Evolutionary conservation across 768 basidiomycete genomes (phyloP), one percentile per base, ranked within the genome.

Genomic region (Auricularia cornea): DNA sequence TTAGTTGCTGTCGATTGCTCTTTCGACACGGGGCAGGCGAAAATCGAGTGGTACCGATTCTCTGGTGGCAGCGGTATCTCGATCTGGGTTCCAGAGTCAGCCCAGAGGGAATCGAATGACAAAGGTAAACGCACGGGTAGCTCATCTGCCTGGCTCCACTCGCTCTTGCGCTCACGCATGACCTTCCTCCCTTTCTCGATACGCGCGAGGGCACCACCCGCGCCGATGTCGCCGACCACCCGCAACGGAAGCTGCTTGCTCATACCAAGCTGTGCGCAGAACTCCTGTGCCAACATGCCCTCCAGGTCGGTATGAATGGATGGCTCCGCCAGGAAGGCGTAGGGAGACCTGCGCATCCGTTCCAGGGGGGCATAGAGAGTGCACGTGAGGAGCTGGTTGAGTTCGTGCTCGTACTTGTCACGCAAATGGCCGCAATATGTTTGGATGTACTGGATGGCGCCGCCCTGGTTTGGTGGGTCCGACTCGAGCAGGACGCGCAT

Each of bases 21-120:
- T 75, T 98, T 98, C 10, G 94, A 96, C 26, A 99, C 97, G 0
- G 97, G 92, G 74, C 97, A 99, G 57, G 94, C 88, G 73, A 99
- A 98, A 63, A 98, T 89, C 1, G 95, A 97, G 73, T 99, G 97
- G 75, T 95, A 98, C 31, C 94, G 82, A 70, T 95, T 89, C 67
- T 90, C 86, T 2, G 91, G 80, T 1, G 90, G 84, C 12, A 98
- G 72, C 1, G 92, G 92, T 66, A 98, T 92, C 77, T 98, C 96
- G 69, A 99, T 94, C 96, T 98, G 67, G 1, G 62, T 6, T 64
- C 54, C 60, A 48, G 41, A 54, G 35, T 48, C 8, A 64, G 52
- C 56, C 23, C 8, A n/a, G n/a, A 12, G 11, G 3, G 23, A 29
- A 14, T 6, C 28, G 38, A 57, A 64, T 44, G 71, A 77, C 57